phyloP scores from a whole-genome alignment of 805 yeast genomes.

The Grigorovia humatica region DNA sequence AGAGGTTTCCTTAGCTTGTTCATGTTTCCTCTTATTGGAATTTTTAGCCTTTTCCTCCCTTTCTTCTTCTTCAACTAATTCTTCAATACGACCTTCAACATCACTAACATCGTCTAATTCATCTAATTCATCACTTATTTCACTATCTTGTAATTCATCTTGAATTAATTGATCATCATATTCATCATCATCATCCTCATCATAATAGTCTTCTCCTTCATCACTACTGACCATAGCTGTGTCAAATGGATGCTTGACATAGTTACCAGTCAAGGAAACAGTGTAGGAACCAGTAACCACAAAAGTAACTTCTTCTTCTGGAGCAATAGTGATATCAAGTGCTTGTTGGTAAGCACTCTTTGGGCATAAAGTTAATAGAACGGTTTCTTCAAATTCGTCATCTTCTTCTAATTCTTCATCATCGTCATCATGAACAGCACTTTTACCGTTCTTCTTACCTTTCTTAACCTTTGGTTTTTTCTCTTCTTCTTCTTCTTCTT shows the following conservation, averaged over 20 bases:
- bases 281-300: conserved; percentile 95
- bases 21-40: conserved; percentile 46
- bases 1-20: conserved; percentile 59
- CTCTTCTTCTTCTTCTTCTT: conserved; percentile 34
- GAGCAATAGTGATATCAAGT: conserved; percentile 77
- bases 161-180: conserved; percentile 39
- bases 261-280: conserved; percentile 88
- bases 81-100: conserved; percentile 63
- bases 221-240: conserved; percentile 32
- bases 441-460: conserved; percentile 30
- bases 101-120: conserved; percentile 60
- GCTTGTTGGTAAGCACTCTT: conserved; percentile 78
- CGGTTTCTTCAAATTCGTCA: conserved; percentile 73
- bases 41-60: conserved; percentile 46
- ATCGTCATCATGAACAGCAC: conserved; percentile 1
- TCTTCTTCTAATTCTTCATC: conserved; percentile 42
- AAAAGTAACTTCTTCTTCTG: conserved; percentile 89
- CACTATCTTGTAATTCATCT: conserved; percentile 57
- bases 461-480: conserved; percentile 37
- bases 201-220: conserved; percentile 33
- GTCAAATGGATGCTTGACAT: conserved; percentile 90
- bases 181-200: conserved; percentile 18
- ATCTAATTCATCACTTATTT: conserved; percentile 33
- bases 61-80: conserved; percentile 55
- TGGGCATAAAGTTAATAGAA: conserved; percentile 87